Conservation (phyloP, 352 stramenopile genomes). For the Phytophthora chlamydospora region DNA sequence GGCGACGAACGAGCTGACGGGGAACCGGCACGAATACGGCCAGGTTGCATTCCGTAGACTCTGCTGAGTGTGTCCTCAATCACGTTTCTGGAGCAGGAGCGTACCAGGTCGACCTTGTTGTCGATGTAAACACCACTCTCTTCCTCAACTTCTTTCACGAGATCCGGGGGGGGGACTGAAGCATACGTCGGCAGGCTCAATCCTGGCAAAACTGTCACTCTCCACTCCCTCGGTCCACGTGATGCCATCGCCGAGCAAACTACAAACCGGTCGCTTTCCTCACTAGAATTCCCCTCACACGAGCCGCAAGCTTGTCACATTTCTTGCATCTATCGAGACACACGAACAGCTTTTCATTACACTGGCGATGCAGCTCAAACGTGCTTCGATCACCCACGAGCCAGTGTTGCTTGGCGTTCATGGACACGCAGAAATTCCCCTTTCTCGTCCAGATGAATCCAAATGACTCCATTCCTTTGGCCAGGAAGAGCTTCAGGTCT, state of each 20-base stretch:
- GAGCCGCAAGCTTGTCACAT: neutral
- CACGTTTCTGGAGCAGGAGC: too few species aligned
- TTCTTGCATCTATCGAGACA: neutral
- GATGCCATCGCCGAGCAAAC: neutral
- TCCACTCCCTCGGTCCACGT: neutral
- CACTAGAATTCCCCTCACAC: neutral
- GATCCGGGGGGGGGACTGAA: too few species aligned
- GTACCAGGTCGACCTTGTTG: too few species aligned
- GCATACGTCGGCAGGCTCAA: too few species aligned
- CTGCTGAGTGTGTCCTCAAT: conserved; percentile 2
- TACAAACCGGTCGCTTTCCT: conserved; percentile 6
- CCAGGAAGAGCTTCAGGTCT: too few species aligned
- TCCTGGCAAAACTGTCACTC: neutral
- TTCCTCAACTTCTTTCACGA: too few species aligned
- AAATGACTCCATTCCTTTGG: conserved; percentile 27
- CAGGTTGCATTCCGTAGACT: conserved; percentile 19
- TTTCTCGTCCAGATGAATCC: conserved; percentile 20
- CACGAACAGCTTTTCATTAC: neutral
- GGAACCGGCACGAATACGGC: neutral
- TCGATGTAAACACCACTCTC: too few species aligned
- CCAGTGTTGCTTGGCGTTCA: conserved; percentile 4
- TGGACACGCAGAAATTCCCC: neutral
- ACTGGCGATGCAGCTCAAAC: conserved; percentile 8
- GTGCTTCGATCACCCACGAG: neutral
- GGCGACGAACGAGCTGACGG: conserved; percentile 5